Percentiles rank a stretch among this genome's conserved stretches.
These are phyloP conservation scores for Russula emetica DNA, from an alignment of 768 basidiomycete species.

Conservation along the genomic window DNA sequence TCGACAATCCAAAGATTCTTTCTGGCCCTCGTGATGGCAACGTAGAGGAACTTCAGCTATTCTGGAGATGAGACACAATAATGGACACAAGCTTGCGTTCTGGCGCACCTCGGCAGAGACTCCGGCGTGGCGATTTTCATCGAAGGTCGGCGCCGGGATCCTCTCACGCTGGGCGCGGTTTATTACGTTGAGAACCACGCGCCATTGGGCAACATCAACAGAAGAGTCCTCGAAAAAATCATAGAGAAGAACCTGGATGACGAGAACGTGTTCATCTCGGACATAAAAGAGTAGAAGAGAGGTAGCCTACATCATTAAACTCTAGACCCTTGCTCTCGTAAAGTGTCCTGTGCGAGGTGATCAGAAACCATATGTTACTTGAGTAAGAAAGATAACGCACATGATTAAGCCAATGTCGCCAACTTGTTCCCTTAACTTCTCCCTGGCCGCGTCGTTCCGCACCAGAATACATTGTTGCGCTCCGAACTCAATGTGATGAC, in stretches of 20 bases:
- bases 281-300: background rate
- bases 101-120: constrained; percentile 24
- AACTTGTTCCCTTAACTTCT: constrained; percentile 30
- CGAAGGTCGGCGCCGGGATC: constrained; percentile 43
- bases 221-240: constrained; percentile 65
- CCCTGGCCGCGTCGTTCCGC: constrained; percentile 33
- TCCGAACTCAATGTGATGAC: constrained; percentile 32
- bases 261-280: background rate
- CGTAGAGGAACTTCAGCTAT: constrained; percentile 60
- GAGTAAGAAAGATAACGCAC: background rate
- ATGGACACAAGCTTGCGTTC: background rate
- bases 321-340: constrained; percentile 65
- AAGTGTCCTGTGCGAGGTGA: constrained; percentile 37
- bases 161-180: constrained; percentile 26
- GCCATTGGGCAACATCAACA: constrained; percentile 50
- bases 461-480: constrained; percentile 37
- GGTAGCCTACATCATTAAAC: constrained; percentile 49
- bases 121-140: constrained; percentile 44
- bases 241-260: constrained; percentile 53
- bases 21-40: constrained; percentile 61
- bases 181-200: constrained; percentile 46
- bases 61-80: background rate
- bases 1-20: constrained; percentile 68
- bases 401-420: constrained; percentile 32
- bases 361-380: background rate